phyloP scores from a whole-genome alignment of 345 rosid species.

The Populus ilicifolia region DNA sequence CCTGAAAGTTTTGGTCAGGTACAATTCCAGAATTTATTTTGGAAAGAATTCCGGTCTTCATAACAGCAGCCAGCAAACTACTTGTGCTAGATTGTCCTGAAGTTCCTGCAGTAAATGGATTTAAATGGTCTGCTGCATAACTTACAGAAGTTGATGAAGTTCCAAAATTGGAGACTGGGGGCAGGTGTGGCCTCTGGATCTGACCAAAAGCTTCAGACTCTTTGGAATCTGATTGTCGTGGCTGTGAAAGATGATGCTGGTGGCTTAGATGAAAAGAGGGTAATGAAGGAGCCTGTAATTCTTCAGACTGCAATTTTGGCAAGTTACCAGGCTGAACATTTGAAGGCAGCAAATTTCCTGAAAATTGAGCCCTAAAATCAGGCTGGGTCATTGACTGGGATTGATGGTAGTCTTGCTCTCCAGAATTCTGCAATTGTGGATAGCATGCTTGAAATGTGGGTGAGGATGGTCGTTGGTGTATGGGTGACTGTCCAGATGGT shows the following conservation, averaged over 20 bases:
- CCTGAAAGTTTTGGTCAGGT: conserved; percentile 31
- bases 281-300: conserved; percentile 21
- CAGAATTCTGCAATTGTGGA: conserved; percentile 27
- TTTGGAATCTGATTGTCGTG: conserved; percentile 20
- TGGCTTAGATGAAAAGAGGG: conserved; percentile 29
- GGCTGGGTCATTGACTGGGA: conserved; percentile 40
- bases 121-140: conserved; percentile 33
- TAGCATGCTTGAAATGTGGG: conserved; percentile 28
- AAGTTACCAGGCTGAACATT: conserved; percentile 26
- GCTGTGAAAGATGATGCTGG: conserved; percentile 23
- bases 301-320: conserved; percentile 31
- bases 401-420: conserved; percentile 35
- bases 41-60: conserved; percentile 69
- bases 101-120: conserved; percentile 35
- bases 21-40: conserved; percentile 30
- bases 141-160: conserved; percentile 29
- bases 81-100: conserved; percentile 50
- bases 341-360: conserved; percentile 39
- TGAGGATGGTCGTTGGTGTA: conserved; percentile 39
- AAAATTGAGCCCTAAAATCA: conserved; percentile 45
- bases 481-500: conserved; percentile 47
- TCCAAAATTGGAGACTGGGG: conserved; percentile 35
- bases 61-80: conserved; percentile 66
- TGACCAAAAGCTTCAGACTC: conserved; percentile 41
- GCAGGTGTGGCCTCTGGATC: conserved; percentile 29